These are phyloP conservation scores for Colletotrichum endophyticum DNA, from an alignment of 2,329 filamentous ascomycete species.

Conservation along the genomic window DNA sequence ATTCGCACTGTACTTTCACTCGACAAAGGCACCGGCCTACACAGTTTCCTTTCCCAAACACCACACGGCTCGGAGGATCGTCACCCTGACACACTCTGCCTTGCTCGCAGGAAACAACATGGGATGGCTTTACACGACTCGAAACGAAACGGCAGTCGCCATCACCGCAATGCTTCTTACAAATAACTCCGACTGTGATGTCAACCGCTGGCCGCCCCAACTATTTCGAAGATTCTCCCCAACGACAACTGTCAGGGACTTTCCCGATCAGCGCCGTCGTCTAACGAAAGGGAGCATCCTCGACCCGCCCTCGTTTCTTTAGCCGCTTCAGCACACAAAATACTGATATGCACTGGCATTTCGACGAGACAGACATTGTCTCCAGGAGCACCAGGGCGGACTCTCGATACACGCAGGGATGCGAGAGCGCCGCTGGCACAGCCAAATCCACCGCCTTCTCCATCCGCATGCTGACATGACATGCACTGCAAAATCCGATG, in stretches of 20 bases:
- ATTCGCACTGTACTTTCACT: neutral
- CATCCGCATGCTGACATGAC: neutral
- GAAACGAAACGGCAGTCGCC: neutral
- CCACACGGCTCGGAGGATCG: neutral
- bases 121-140: slow-evolving; percentile 1
- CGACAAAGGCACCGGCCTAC: fast-evolving
- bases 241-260: neutral
- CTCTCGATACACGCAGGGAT: neutral
- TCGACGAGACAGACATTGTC: neutral
- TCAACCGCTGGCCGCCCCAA: neutral
- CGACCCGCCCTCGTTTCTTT: neutral
- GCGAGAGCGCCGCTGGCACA: neutral
- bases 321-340: neutral
- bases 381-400: neutral
- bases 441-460: neutral
- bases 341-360: neutral
- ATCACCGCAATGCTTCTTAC: neutral
- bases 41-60: neutral
- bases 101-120: neutral
- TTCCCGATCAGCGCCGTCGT: neutral
- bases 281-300: neutral
- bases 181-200: neutral
- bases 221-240: neutral
- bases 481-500: neutral
- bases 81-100: neutral